Evolutionary conservation across 2,329 filamentous ascomycete genomes (phyloP).

Genomic region (Teratosphaeria destructans): DNA sequence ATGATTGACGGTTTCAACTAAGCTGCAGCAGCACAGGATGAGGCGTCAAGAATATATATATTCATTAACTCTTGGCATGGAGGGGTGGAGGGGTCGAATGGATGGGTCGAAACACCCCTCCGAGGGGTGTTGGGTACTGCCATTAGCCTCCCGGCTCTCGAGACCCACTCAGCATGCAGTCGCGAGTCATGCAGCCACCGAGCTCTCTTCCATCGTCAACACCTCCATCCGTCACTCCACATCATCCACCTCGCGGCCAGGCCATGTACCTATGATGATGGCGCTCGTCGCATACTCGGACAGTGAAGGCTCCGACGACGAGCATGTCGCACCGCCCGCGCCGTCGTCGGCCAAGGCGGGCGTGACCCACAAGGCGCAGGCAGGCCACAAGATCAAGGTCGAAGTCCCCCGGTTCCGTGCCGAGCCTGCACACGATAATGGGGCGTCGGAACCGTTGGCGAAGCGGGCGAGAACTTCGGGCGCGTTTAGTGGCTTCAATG

Average conservation of each 20-base stretch:
- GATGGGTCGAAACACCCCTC: background rate
- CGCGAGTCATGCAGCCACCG: background rate
- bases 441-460: slow-evolving; percentile 48
- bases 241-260: background rate
- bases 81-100: background rate
- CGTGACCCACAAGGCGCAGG: slow-evolving; percentile 32
- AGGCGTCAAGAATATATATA: too few relatives aligned
- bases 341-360: slow-evolving; percentile 21
- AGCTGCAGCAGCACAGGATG: too few relatives aligned
- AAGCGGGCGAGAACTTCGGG: slow-evolving; percentile 59
- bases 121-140: background rate
- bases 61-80: too few relatives aligned
- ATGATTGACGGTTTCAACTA: too few relatives aligned
- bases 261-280: slow-evolving; percentile 39
- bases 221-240: background rate
- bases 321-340: slow-evolving; percentile 12
- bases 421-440: slow-evolving; percentile 27
- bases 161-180: background rate
- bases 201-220: background rate
- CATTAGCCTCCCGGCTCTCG: background rate
- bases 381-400: slow-evolving; percentile 75
- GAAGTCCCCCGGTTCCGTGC: slow-evolving; percentile 53
- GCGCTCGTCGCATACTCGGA: slow-evolving; percentile 75
- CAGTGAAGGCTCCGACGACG: slow-evolving; percentile 56
- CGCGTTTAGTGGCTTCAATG: slow-evolving; percentile 72